A percentile compares a stretch with the other conserved stretches of the same genome.
Evolutionary conservation across 495 filamentous ascomycete species (phyloP).

Genomic region (Cetradonia linearis): DNA sequence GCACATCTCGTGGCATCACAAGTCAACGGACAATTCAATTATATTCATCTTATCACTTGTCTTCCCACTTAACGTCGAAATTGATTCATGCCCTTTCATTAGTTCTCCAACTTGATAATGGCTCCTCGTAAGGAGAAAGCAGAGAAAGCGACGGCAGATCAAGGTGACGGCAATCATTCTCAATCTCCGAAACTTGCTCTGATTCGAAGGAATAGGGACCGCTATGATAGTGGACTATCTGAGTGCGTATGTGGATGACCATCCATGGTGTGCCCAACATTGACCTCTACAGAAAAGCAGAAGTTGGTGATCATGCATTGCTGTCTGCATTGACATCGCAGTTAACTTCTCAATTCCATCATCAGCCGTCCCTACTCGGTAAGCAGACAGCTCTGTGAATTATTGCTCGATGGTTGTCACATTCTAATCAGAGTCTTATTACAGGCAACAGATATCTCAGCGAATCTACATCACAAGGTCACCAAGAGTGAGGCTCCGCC

Average conservation of each 20-base stretch:
- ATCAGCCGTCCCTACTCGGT: conserved; percentile 53
- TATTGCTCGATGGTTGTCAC: conserved; percentile 20
- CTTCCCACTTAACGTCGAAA: too few species aligned
- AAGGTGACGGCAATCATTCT: conserved; percentile 29
- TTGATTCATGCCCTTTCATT: too few species aligned
- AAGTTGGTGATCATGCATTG: conserved; percentile 36
- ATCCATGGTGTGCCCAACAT: not conserved
- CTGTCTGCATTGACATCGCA: not conserved
- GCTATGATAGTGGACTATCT: conserved; percentile 47
- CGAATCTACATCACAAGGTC: conserved; percentile 59
- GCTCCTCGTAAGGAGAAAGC: conserved; percentile 43
- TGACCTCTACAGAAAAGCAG: conserved; percentile 39
- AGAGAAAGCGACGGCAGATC: conserved; percentile 33
- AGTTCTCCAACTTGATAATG: conserved; percentile 27
- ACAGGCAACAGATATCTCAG: conserved; percentile 53
- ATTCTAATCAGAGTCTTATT: conserved; percentile 12
- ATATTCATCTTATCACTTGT: too few species aligned
- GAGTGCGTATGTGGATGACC: conserved; percentile 34
- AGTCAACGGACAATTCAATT: not conserved
- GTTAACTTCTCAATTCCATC: conserved; percentile 12
- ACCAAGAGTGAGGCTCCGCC: conserved; percentile 42
- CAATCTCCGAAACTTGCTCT: not conserved
- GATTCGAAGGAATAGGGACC: conserved; percentile 16
- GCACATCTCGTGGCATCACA: not conserved
- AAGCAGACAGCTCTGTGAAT: conserved; percentile 15